Base-by-base conservation (phyloP, 1,139 yeast genomes). In the Saccharomyces hybrid region DNA sequence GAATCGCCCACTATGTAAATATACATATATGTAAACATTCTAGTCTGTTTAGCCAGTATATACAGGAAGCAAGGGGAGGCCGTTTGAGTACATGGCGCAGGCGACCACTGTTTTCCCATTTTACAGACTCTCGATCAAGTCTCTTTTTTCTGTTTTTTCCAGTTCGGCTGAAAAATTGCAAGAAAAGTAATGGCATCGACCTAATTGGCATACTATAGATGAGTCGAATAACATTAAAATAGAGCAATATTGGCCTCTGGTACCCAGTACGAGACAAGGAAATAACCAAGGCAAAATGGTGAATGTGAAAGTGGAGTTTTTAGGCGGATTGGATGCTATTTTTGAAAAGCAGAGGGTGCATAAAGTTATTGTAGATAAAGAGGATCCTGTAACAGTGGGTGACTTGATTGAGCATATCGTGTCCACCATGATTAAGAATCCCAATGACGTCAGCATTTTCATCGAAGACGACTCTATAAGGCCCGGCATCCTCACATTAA, bases 401-500 rank as follows among this genome's bases (percentile, higher is more conserved):
- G 83, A 84, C 64, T 75, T 89, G 56, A 76, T 90, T 31, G 73
- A 75, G 12, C 74, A 76, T 55, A 78, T 90, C 49, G 76, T 80
- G 29, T 73, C 73, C 5, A 76, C 78, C 24, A 75, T 88, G 69
- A 79, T 88, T 47, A 72, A 75, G 27, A 82, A 86, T 59, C 78
- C 80, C 27, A 82, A 81, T 58, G 91, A 86, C 65, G 74, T 79
- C 26, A 85, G 83, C 5, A 86, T 90, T 34, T 89, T 91, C 67
- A 77, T 91, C 12, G 96, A 88, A 63, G 93, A 89, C 63, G 96
- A 77, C 5, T 78, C 73, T 1, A 83, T 87, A 7, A 82, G 98
- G 53, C 96, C 98, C 0, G 99, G 99, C 1, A 89, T 93, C 49
- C 75, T 93, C 59, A 96, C 93, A 7, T 77, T 93, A 55, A 86